Base-by-base conservation (phyloP, 768 basidiomycete species). In the Brasilioporus rufonigricans region DNA sequence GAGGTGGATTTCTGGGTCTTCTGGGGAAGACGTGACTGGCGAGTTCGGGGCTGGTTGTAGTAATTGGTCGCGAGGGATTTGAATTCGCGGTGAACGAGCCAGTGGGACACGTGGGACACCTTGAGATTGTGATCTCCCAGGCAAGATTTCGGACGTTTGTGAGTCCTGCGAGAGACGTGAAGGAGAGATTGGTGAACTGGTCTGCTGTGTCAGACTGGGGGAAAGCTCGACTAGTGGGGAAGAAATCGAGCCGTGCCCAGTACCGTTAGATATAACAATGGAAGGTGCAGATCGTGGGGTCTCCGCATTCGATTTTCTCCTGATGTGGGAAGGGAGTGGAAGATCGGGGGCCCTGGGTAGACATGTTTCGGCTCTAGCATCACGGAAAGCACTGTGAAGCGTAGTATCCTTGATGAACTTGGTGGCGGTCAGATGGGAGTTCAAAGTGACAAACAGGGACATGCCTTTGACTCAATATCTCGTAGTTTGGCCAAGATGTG, bases 371-470 rank as follows among this genome's bases (percentile, higher is more conserved):
- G 70, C 70, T 54, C 70, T 69, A 14, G 70, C 70, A 40, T 72
- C 67, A 23, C 71, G 70, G 24, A 71, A 71, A n/a, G 71, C 70
- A 29, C 40, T 33, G 38, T 71, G 69, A 0, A 71, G 44, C 38
- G 60, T 58, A 5, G n/a, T 19, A 48, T 71, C 70, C 47, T 50
- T 63, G 57, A 72, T 68, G 53, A 71, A 71, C 71, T 71, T 50
- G 36, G 5, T 5, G 44, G 46, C 12, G 4, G 43, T 57, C 27
- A 59, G 41, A 16, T 33, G 38, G 19, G 13, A n/a, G 13, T n/a
- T 21, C 5, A 19, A 45, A 41, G 14, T 5, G 16, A 44, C 19
- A 11, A 16, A 14, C 9, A 31, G 24, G 27, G 44, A 63, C 60
- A 27, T 29, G 26, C 69, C 67, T 72, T 72, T 38, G 56, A 56